These are phyloP conservation scores for Prinsepia uniflora DNA, from an alignment of 306 rosid species.

Conservation along the genomic window DNA sequence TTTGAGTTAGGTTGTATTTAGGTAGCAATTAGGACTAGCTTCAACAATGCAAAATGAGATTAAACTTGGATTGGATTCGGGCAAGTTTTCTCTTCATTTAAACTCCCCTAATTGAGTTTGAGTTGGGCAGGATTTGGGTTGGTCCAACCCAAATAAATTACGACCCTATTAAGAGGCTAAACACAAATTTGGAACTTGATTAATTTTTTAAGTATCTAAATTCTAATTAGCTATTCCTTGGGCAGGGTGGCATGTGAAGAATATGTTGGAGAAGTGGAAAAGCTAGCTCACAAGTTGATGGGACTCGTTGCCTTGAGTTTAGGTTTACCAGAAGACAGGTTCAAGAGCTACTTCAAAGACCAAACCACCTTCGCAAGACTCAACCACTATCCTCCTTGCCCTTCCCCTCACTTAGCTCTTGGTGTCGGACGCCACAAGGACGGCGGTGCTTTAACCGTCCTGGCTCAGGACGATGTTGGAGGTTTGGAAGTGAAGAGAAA, in stretches of 20 bases:
- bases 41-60: too few species aligned
- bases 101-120: too few species aligned
- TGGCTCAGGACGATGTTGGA: constrained; percentile 55
- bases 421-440: constrained; percentile 65
- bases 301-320: constrained; percentile 55
- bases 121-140: too few species aligned
- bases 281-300: constrained; percentile 42
- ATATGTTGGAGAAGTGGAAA: constrained; percentile 43
- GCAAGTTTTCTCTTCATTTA: too few species aligned
- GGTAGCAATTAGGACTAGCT: too few species aligned
- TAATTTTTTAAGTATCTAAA: background rate
- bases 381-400: constrained; percentile 59
- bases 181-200: background rate
- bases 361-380: constrained; percentile 41
- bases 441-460: constrained; percentile 40
- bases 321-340: constrained; percentile 44
- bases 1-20: too few species aligned
- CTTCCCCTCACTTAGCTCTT: constrained; percentile 49
- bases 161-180: background rate
- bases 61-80: too few species aligned
- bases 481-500: constrained; percentile 56
- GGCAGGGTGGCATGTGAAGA: constrained; percentile 40
- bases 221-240: background rate
- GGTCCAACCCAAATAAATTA: background rate
- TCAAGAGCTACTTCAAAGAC: constrained; percentile 43